These are phyloP conservation scores for Saccharomycopsis capsularis DNA, from an alignment of 805 yeast genomes.

Conservation along the genomic window DNA sequence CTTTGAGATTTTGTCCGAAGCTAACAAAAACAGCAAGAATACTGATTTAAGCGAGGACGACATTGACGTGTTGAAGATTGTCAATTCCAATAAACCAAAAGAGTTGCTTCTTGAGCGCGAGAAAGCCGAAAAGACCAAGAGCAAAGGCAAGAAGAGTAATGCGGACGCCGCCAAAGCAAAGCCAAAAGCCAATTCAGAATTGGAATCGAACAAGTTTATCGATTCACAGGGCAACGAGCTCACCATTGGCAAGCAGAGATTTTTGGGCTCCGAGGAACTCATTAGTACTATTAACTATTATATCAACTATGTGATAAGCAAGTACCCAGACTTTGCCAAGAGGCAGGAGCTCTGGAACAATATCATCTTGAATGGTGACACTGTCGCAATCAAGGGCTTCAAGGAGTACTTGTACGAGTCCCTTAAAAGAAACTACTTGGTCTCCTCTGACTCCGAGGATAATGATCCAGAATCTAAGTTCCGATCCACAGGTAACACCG, in stretches of 20 bases:
- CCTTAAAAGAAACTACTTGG: slow-evolving; percentile 49
- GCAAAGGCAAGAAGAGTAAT: slow-evolving; percentile 25
- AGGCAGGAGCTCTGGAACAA: slow-evolving; percentile 84
- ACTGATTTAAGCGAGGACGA: slow-evolving; percentile 43
- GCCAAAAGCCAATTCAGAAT: slow-evolving; percentile 37
- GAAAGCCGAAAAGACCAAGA: slow-evolving; percentile 35
- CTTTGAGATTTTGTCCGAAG: slow-evolving; percentile 71
- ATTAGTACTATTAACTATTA: slow-evolving; percentile 47
- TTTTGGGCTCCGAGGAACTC: slow-evolving; percentile 65
- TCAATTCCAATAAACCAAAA: slow-evolving; percentile 67
- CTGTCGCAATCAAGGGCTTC: slow-evolving; percentile 68
- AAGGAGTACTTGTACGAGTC: slow-evolving; percentile 58
- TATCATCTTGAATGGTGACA: slow-evolving; percentile 71
- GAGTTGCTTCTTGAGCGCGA: slow-evolving; percentile 65
- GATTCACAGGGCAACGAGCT: slow-evolving; percentile 52
- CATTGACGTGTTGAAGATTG: slow-evolving; percentile 84
- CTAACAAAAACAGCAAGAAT: slow-evolving; percentile 36
- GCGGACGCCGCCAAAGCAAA: slow-evolving; percentile 30
- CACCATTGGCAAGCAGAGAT: slow-evolving; percentile 84
- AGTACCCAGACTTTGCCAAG: slow-evolving; percentile 46
- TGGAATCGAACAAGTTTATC: slow-evolving; percentile 63
- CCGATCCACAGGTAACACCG: slow-evolving; percentile 27
- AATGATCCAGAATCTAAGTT: slow-evolving; percentile 25
- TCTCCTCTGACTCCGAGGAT: slow-evolving; percentile 32
- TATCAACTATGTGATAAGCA: slow-evolving; percentile 34